Conservation (phyloP, 225 moss, liverwort and hornwort species). For the Asterella californica region DNA sequence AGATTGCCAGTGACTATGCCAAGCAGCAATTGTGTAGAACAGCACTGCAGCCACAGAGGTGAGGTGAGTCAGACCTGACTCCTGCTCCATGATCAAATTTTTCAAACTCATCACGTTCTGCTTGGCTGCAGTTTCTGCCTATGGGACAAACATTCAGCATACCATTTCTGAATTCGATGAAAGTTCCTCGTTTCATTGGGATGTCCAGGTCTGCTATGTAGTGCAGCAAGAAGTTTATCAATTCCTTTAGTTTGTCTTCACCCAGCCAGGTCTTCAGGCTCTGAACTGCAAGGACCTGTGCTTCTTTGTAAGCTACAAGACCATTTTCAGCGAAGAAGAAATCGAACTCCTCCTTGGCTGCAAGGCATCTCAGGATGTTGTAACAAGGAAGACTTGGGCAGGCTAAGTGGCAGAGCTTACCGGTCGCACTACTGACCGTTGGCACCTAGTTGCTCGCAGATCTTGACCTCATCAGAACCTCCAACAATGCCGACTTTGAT, state of each 20-base stretch:
- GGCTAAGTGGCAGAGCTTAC: no score
- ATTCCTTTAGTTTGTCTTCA: slow-evolving; percentile 63
- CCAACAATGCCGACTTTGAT: slow-evolving; percentile 77
- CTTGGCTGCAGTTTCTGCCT: slow-evolving; percentile 69
- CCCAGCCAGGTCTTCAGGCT: slow-evolving; percentile 53
- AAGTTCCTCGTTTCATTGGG: slow-evolving; percentile 75
- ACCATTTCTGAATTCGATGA: slow-evolving; percentile 70
- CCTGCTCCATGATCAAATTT: no score
- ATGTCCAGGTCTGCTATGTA: slow-evolving; percentile 83
- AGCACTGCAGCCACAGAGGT: no score
- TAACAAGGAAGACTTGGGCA: no score
- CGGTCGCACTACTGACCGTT: slow-evolving; percentile 44
- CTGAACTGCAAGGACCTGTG: slow-evolving; percentile 62
- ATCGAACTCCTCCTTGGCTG: slow-evolving; percentile 60
- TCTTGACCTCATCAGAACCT: slow-evolving; percentile 70
- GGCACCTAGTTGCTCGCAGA: slow-evolving; percentile 73
- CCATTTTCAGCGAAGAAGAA: slow-evolving; percentile 84
- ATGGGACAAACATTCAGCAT: slow-evolving; percentile 77
- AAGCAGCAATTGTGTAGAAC: no score
- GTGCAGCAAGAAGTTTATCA: slow-evolving; percentile 75
- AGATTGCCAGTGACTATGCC: no score
- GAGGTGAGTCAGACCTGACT: no score
- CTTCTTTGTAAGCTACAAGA: slow-evolving; percentile 58
- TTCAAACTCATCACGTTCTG: slow-evolving; percentile 66
- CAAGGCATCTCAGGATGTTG: not conserved